Conservation (phyloP, 192 early-diverging fungal genomes). For the Dissophora ornata region DNA sequence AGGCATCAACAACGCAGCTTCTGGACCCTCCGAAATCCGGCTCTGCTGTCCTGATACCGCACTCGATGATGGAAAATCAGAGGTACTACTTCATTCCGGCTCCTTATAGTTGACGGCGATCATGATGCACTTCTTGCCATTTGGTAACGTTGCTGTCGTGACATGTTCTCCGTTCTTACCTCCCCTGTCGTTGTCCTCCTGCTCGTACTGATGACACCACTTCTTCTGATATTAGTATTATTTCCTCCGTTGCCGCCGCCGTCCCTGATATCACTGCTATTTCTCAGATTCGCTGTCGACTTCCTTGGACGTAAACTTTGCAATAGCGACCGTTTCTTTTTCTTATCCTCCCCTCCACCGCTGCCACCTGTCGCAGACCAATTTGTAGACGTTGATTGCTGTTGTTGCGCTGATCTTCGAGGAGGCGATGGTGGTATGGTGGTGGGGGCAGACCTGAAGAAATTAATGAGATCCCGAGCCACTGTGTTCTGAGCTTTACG, state of each 20-base stretch:
- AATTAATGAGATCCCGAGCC: constrained; percentile 36
- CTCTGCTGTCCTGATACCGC: constrained; percentile 26
- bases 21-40: constrained; percentile 6
- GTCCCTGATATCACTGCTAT: background rate
- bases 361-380: background rate
- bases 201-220: constrained; percentile 16
- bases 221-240: constrained; percentile 4
- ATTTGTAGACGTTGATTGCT: background rate
- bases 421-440: background rate
- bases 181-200: background rate
- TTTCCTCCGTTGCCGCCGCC: no score
- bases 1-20: background rate
- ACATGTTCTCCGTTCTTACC: constrained; percentile 13
- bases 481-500: constrained; percentile 39
- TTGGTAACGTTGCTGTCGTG: constrained; percentile 19
- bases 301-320: constrained; percentile 31
- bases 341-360: constrained; percentile 19
- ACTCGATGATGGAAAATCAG: background rate
- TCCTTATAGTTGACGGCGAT: constrained; percentile 46
- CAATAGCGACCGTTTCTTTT: constrained; percentile 35
- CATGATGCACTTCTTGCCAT: constrained; percentile 50
- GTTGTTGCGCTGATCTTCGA: no score
- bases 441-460: constrained; percentile 38
- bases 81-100: background rate
- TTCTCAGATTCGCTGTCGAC: constrained; percentile 5